Base-by-base conservation (phyloP, 2,329 filamentous ascomycete species). In the Cytospora chrysosperma region DNA sequence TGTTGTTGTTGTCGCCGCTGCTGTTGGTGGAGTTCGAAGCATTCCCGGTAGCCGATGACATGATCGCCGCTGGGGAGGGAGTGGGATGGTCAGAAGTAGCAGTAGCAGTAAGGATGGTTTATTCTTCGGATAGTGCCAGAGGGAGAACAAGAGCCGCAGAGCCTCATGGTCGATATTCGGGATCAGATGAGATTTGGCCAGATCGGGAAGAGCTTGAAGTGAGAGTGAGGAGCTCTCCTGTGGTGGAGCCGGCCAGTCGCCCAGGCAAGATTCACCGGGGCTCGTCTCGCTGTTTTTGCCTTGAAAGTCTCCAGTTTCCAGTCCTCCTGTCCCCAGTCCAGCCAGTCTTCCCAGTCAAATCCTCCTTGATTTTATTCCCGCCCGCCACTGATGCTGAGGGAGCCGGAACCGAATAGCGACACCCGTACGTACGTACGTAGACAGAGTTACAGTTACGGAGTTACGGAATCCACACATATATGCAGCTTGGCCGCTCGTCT, bases 141-240 rank as follows among this genome's bases (percentile, higher is more conserved):
- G 56, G 56, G 43, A 53, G 50, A 63, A 47, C 51, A 52, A 52
- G 52, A 55, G 53, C 51, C 43, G 62, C 61, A 63, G 61, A 60
- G 61, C 61, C 61, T 64, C 56, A 60, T 49, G 28, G 56, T 57
- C 37, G 60, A 50, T 34, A 34, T 58, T 57, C 47, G 54, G 60
- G n/a, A 61, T 40, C 55, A 52, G 61, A 56, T 58, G 54, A 53
- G 61, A 62, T 34, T 62, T 52, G 54, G 54, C 61, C 55, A 62
- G 61, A 62, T 62, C 61, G 61, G 61, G 61, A 61, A 62, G 61
- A 62, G 61, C n/a, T n/a, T n/a, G n/a, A n/a, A n/a, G 49, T 49
- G 32, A 34, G 32, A 34, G 32, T 34, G 54, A 62, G 61, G 55
- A 53, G 55, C 49, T 58, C 54, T 58, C 37, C 55, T 53, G 61